Evolutionary conservation across 2,329 filamentous ascomycete species (phyloP), one percentile per base, ranked within the genome.

Genomic region (Macrophomina tecta): DNA sequence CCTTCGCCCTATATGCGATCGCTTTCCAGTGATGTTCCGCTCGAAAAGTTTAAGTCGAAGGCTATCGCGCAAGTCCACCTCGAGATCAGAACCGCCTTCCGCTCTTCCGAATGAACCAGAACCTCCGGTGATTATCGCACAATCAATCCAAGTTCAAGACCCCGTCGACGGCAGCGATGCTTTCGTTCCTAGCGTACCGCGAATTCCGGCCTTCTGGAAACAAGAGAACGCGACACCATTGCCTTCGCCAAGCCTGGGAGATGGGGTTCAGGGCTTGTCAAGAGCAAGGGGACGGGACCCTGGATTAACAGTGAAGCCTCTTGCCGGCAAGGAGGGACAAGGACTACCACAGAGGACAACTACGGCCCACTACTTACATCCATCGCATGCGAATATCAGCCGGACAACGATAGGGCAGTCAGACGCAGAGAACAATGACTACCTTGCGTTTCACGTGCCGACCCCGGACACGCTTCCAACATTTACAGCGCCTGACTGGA

Each of bases 401-500:
- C 5, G 55, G 38, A 58, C 2, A 53, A 5, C 30, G 14, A 2
- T 23, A 8, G 34, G 2, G 34, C 36, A 16, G 34, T 12, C 34
- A 56, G 34, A 53, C 28, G 14, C 12, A 9, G 14, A 34, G 28
- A 53, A 28, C 38, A 38, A 30, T 45, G 55, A 58, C n/a, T 42
- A 45, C 7, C 23, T 45, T 2, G 28, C 38, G 4, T 30, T 58
- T 1, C 14, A 42, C 28, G 23, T 58, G 3, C 55, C 55, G 5
- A 58, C 55, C 7, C 55, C 55, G 38, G 55, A 58, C 5, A 58
- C 55, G 2, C 23, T 58, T 8, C 55, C 55, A 3, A 58, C 55
- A 7, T 58, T 58, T 23, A 58, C 55, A 14, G 55, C 55, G 4
- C 36, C 12, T 23, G 55, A 58, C 23, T 58, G 55, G 55, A 58